These are phyloP conservation scores for Fragaria ananassa DNA, from an alignment of 306 rosid species.

Conservation along the genomic window DNA sequence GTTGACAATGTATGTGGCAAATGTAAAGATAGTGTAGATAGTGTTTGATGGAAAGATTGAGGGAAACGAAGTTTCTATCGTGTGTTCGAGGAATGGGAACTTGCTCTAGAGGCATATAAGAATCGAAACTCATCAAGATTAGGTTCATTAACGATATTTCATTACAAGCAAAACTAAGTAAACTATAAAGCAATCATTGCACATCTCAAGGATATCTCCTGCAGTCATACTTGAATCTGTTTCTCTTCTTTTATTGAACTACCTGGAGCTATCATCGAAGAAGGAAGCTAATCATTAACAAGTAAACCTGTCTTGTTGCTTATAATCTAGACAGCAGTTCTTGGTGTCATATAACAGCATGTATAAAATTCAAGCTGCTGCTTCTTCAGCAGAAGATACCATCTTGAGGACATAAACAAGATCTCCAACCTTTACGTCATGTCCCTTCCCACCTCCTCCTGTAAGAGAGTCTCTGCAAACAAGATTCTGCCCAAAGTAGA, in stretches of 20 bases:
- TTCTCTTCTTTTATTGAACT: background rate
- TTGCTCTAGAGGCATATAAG: constrained; percentile 37
- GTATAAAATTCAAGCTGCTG: constrained; percentile 50
- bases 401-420: constrained; percentile 45
- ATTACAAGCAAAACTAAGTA: background rate
- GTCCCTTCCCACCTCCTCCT: constrained; percentile 42
- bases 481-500: constrained; percentile 81
- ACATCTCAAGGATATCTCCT: background rate
- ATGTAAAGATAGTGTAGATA: background rate
- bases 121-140: background rate
- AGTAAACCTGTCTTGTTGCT: background rate
- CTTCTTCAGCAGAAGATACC: constrained; percentile 58
- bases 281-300: background rate
- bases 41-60: constrained; percentile 41
- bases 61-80: constrained; percentile 52
- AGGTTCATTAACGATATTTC: background rate
- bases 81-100: constrained; percentile 51
- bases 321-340: background rate
- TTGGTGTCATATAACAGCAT: background rate
- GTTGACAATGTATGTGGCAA: background rate
- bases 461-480: constrained; percentile 49
- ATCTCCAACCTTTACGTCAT: constrained; percentile 53
- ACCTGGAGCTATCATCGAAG: background rate
- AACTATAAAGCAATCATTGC: background rate
- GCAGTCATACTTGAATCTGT: background rate